Conservation (phyloP, 306 rosid species). For the Cyamopsis tetragonoloba region DNA sequence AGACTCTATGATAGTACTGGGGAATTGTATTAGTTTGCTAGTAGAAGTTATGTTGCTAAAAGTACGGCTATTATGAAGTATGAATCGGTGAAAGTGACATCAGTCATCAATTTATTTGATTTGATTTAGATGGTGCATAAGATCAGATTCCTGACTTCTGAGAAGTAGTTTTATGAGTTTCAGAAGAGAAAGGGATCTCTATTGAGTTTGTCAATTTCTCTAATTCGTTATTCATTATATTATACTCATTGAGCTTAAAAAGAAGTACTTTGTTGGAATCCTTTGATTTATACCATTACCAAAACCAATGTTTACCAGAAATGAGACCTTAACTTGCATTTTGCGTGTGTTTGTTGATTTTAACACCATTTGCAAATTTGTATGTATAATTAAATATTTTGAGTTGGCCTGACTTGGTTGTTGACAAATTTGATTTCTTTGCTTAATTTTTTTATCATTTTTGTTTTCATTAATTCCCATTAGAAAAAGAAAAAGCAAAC, state of each 20-base stretch:
- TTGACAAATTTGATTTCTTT: background rate
- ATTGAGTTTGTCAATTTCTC: conserved; percentile 2
- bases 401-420: background rate
- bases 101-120: background rate
- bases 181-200: background rate
- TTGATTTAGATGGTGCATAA: background rate
- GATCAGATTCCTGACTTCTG: background rate
- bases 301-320: background rate
- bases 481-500: conserved; percentile 37
- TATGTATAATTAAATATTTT: background rate
- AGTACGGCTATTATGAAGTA: background rate
- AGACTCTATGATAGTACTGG: too few species aligned
- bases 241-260: background rate
- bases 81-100: background rate
- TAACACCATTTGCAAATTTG: background rate
- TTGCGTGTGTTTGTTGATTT: background rate
- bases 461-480: background rate
- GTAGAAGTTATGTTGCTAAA: background rate
- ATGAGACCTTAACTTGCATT: background rate
- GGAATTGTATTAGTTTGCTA: background rate
- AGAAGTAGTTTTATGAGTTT: background rate
- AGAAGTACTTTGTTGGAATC: background rate
- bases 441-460: background rate
- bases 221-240: too few species aligned
- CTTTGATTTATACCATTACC: background rate